Evolutionary conservation across 805 yeast species (phyloP), one percentile per base, ranked within the genome.

Genomic region (Ogataea kodamae): DNA sequence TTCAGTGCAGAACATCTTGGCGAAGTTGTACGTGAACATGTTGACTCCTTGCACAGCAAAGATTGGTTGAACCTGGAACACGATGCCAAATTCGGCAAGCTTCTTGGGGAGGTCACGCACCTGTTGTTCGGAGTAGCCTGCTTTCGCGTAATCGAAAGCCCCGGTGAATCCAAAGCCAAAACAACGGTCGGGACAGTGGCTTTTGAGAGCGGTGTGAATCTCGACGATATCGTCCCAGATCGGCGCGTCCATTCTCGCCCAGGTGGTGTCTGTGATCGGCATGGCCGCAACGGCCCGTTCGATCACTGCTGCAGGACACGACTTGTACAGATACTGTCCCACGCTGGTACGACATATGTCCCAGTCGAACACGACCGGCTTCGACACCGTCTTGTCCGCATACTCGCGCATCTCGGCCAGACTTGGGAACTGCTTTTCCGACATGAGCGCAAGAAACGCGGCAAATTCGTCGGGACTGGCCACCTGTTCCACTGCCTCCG

Each of bases 171-270:
- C 78, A 50, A 77, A 77, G 5, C 76, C 83, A 14, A 77, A 61
- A 63, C 74, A 71, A 43, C 68, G 70, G 16, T 67, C 62, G 10
- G 82, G 82, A 49, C 57, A 65, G 16, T 61, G 52, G 10, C 54
- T 58, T 35, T 71, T 76, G 38, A 77, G 67, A 30, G 56, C 53
- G 9, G 59, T 48, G 10, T 80, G 75, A 42, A 74, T 67, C 3
- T 50, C 54, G 34, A 55, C 57, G 6, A 81, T 80, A 49, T 73
- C 73, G 18, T 60, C 42, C 30, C 76, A 52, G 44, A 75, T 68
- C 12, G 83, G 83, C 3, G 68, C 65, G 51, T 75, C 74, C 22
- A 82, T 77, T 48, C 78, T 81, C 11, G 76, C 59, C 83, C 83
- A 77, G 14, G 77, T 52, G 50, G 74, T 52, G 38, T 76, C 83